Base-by-base conservation (phyloP, 2,329 filamentous ascomycete species). In the Fusarium sp. region DNA sequence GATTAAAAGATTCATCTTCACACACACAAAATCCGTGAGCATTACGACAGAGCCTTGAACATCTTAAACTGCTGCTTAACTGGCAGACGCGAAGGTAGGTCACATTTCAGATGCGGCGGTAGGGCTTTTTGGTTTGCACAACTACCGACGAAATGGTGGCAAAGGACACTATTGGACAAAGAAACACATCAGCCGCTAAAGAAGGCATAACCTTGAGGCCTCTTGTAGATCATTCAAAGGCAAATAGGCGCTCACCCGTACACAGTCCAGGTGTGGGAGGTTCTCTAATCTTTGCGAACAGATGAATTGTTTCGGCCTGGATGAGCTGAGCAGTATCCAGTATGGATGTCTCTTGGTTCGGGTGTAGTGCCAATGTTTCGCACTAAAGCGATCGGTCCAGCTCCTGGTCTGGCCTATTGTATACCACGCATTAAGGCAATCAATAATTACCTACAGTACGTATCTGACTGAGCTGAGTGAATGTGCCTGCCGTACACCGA, bases 361-460 rank as follows among this genome's bases (percentile, higher is more conserved):
- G 48, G 48, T 7, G 18, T 7, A 37, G 34, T 37, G 57, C 61
- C 55, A 59, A 45, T 60, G 63, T 74, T 73, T 73, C 70, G 65
- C 72, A 64, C 66, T 67, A 67, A 65, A 52, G 61, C 30, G 48
- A 45, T 37, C 58, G 55, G 46, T 30, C 44, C 54, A 61, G 48
- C 57, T 39, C 18, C 37, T 58, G 56, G 43, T 42, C 46, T 62
- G 51, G 50, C 34, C 34, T 37, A 10, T n/a, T 37, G 18, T 37
- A 37, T 37, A 37, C 9, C 34, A 37, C 18, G 9, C 34, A 37
- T 18, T 34, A 34, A 37, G 31, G 16, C 18, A 37, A 10, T 18
- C 18, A 37, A 10, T 37, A 37, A 11, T n/a, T 37, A 21, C 21
- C 21, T 21, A 6, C 18, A 37, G 34, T 37, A 37, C 34, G 10